Evolutionary conservation across 306 rosid species (phyloP).

Genomic region (Vigna trinervia): DNA sequence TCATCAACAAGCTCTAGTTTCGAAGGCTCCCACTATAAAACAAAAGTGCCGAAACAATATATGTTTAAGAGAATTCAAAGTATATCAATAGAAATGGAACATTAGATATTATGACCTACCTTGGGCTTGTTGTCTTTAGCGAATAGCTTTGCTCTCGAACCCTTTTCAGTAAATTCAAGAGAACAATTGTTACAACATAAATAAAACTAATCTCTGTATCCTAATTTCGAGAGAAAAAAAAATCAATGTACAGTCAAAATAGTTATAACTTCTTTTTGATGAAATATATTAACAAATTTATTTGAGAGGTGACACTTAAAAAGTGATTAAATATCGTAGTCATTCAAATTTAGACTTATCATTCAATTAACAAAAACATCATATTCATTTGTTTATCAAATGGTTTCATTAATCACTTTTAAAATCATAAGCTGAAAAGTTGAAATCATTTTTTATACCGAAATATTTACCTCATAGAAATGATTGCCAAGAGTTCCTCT

Average conservation of each 20-base stretch:
- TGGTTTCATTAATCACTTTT: no score
- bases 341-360: no score
- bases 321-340: no score
- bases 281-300: no score
- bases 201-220: neutral
- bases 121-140: conserved; percentile 44
- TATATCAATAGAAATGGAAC: neutral
- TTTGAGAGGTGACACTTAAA: no score
- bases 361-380: no score
- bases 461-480: neutral
- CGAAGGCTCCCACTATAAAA: conserved; percentile 41
- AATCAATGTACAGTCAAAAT: no score
- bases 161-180: conserved; percentile 7
- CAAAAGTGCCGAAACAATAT: neutral
- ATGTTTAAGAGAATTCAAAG: neutral
- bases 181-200: neutral
- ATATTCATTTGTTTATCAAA: no score
- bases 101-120: neutral
- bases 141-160: conserved; percentile 40
- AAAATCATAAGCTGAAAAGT: no score
- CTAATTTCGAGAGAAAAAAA: neutral
- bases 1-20: conserved; percentile 24
- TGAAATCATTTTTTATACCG: no score
- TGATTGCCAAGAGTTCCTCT: conserved; percentile 28
- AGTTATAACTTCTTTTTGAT: no score